A percentile compares a stretch with the other conserved stretches of the same genome.
These are phyloP conservation scores for Begonia fuchsioides DNA, from an alignment of 306 rosid species.

Conservation along the genomic window DNA sequence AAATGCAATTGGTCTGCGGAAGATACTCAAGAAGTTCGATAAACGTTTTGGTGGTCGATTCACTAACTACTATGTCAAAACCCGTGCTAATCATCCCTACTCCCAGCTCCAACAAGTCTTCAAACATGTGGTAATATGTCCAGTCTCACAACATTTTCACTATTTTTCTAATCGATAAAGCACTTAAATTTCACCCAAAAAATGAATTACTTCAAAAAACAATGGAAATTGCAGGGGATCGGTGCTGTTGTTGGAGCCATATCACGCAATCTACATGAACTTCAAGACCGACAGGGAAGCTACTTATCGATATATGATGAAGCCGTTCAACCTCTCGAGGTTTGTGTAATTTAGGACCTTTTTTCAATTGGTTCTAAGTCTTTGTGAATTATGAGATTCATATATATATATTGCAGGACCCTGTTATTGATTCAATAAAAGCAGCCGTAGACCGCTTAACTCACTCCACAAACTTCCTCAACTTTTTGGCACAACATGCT, in stretches of 20 bases:
- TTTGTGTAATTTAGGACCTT: conserved; percentile 11
- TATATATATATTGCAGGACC: conserved; percentile 66
- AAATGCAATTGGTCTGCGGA: no score
- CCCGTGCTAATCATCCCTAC: conserved; percentile 97
- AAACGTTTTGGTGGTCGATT: conserved; percentile 85
- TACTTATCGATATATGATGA: conserved; percentile 91
- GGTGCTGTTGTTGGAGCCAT: conserved; percentile 98
- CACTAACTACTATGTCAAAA: conserved; percentile 83
- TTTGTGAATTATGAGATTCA: neutral
- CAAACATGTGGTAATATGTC: conserved; percentile 89
- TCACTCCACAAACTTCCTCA: conserved; percentile 87
- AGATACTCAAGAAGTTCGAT: no score
- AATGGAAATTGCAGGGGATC: conserved; percentile 50
- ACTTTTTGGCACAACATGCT: conserved; percentile 91
- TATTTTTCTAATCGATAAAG: no score
- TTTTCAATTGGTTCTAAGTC: conserved; percentile 1
- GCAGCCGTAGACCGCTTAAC: conserved; percentile 86
- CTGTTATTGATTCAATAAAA: conserved; percentile 63
- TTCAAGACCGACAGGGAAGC: conserved; percentile 96
- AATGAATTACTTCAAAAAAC: no score
- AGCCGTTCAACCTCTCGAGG: conserved; percentile 75
- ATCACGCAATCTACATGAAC: conserved; percentile 96
- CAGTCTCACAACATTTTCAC: neutral
- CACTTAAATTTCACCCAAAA: no score
- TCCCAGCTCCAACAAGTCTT: conserved; percentile 98